These are phyloP conservation scores for Neonectria hederae DNA, from an alignment of 2,329 filamentous ascomycete species.

Conservation along the genomic window DNA sequence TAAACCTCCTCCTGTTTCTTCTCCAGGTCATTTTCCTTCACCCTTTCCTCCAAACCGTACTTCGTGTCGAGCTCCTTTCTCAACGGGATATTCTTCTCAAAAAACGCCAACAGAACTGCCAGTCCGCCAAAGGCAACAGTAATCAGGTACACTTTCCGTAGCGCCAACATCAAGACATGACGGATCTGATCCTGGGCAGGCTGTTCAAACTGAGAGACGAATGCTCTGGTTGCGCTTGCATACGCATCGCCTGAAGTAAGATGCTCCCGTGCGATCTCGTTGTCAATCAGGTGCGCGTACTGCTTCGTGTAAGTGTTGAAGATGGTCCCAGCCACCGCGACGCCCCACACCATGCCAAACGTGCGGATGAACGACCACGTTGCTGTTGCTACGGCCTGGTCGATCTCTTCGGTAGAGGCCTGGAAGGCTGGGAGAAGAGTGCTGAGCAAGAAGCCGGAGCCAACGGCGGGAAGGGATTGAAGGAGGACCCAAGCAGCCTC, in stretches of 20 bases:
- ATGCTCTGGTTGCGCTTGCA: slow-evolving; percentile 37
- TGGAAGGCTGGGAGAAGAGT: slow-evolving; percentile 56
- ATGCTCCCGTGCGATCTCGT: slow-evolving; percentile 21
- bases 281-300: slow-evolving; percentile 36
- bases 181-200: slow-evolving; percentile 34
- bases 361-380: slow-evolving; percentile 55
- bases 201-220: slow-evolving; percentile 35
- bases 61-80: slow-evolving; percentile 42
- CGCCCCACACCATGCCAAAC: slow-evolving; percentile 56
- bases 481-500: slow-evolving; percentile 51
- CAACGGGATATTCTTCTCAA: slow-evolving; percentile 41
- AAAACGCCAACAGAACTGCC: slow-evolving; percentile 35
- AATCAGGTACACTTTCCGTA: slow-evolving; percentile 40
- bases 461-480: slow-evolving; percentile 52
- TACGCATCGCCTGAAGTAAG: slow-evolving; percentile 43
- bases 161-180: slow-evolving; percentile 36
- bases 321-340: slow-evolving; percentile 55
- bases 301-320: slow-evolving; percentile 47
- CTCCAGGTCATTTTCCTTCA: not conserved
- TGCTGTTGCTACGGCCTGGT: slow-evolving; percentile 48
- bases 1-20: slow-evolving; percentile 1
- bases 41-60: slow-evolving; percentile 38
- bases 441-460: slow-evolving; percentile 54
- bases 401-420: slow-evolving; percentile 46
- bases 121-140: slow-evolving; percentile 32